These are phyloP conservation scores for Pueraria montana DNA, from an alignment of 306 rosid genomes.

Conservation along the genomic window DNA sequence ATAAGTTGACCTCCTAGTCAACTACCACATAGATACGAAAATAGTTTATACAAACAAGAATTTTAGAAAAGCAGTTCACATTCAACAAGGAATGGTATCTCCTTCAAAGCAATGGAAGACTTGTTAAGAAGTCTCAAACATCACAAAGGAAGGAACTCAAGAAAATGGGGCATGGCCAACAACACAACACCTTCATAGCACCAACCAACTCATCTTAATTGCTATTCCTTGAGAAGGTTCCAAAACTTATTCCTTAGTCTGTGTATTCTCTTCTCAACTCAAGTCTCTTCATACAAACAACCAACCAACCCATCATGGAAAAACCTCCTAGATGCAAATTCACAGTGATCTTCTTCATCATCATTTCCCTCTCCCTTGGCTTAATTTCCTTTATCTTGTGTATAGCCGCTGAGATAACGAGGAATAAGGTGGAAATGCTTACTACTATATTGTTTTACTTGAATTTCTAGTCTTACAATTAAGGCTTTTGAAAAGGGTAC, in stretches of 20 bases:
- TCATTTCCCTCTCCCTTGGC: slow-evolving; percentile 63
- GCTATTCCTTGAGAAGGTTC: slow-evolving; percentile 53
- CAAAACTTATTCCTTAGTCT: slow-evolving; percentile 41
- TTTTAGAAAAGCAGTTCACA: slow-evolving; percentile 39
- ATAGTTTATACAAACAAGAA: background rate
- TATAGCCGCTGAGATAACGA: slow-evolving; percentile 68
- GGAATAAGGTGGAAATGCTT: slow-evolving; percentile 65
- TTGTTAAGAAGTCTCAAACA: slow-evolving; percentile 44
- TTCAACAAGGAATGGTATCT: slow-evolving; percentile 48
- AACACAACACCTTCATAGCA: background rate
- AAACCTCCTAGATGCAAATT: slow-evolving; percentile 47
- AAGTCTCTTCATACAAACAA: slow-evolving; percentile 27
- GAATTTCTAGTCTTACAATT: background rate
- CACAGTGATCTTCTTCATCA: slow-evolving; percentile 40
- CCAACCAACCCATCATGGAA: slow-evolving; percentile 58
- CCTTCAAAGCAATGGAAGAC: slow-evolving; percentile 57
- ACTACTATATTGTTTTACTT: background rate
- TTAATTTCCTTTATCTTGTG: slow-evolving; percentile 65
- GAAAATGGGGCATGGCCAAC: slow-evolving; percentile 15
- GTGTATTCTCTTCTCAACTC: slow-evolving; percentile 23
- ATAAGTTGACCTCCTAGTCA: slow-evolving; percentile 43
- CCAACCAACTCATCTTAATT: slow-evolving; percentile 35
- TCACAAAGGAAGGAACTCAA: slow-evolving; percentile 35
- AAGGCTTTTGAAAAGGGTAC: background rate
- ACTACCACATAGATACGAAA: background rate